phyloP scores from a whole-genome alignment of 2,329 filamentous ascomycete species.

The Pseudogymnoascus sp. region DNA sequence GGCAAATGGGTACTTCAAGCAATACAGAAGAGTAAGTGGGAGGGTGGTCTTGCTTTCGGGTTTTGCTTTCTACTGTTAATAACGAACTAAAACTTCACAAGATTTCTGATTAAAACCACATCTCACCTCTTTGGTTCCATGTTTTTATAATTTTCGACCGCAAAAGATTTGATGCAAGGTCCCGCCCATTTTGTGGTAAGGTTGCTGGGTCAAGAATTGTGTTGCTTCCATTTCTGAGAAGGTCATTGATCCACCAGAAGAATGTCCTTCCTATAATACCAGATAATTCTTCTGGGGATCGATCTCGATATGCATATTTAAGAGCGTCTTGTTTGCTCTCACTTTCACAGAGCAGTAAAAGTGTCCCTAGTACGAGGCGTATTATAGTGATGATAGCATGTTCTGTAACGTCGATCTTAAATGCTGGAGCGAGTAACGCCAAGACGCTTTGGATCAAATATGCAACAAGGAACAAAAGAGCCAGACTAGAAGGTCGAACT shows the following conservation, averaged over 20 bases:
- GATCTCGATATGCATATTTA: neutral
- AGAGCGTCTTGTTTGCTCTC: conserved; percentile 10
- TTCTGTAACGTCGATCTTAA: neutral
- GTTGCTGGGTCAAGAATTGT: conserved; percentile 18
- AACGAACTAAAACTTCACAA: neutral
- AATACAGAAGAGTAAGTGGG: conserved; percentile 27
- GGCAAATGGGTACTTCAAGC: conserved; percentile 27
- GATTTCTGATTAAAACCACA: conserved; percentile 14
- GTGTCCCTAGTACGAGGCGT: conserved; percentile 1
- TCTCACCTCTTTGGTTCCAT: conserved; percentile 13
- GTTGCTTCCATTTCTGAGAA: conserved; percentile 18
- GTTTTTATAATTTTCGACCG: neutral
- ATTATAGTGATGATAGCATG: conserved; percentile 8
- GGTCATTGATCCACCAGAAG: conserved; percentile 22
- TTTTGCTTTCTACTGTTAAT: conserved; percentile 15
- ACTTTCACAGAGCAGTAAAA: conserved; percentile 16
- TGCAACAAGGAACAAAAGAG: neutral
- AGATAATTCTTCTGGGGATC: conserved; percentile 17
- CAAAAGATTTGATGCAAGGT: conserved; percentile 15
- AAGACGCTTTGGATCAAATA: neutral
- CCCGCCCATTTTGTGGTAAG: conserved; percentile 16
- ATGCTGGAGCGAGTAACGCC: neutral
- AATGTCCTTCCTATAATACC: conserved; percentile 16
- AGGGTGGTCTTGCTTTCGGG: conserved; percentile 25
- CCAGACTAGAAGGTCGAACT: neutral